Conservation (phyloP, 2,329 filamentous ascomycete species). For the Sphaerulina musiva region DNA sequence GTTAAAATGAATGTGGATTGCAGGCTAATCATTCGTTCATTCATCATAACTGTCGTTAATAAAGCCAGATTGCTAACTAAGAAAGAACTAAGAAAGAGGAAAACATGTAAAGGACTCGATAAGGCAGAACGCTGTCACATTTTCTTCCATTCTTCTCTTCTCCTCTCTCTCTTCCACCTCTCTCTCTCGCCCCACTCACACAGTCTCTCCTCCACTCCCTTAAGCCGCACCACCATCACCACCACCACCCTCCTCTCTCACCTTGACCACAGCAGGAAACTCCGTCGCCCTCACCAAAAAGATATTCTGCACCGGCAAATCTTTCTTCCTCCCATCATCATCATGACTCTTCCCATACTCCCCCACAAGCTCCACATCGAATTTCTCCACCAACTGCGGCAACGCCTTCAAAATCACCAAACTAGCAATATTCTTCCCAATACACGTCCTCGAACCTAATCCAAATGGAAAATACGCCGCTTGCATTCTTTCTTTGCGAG, state of each 20-base stretch:
- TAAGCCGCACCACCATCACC: too few species aligned
- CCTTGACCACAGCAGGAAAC: slow-evolving; percentile 6
- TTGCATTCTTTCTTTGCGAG: not conserved
- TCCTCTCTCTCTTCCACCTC: too few species aligned
- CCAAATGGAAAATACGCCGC: slow-evolving; percentile 12
- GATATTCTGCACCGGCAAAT: slow-evolving; percentile 8
- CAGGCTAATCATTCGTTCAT: too few species aligned
- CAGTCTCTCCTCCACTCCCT: too few species aligned
- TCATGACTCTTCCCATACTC: not conserved
- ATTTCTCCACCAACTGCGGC: slow-evolving; percentile 4
- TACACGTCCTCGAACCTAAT: slow-evolving; percentile 9
- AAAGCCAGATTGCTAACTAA: too few species aligned
- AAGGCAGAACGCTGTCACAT: too few species aligned
- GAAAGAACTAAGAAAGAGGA: too few species aligned
- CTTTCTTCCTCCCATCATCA: not conserved
- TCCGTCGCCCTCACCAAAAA: slow-evolving; percentile 7
- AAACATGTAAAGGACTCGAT: too few species aligned
- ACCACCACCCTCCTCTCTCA: not conserved
- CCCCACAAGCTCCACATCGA: slow-evolving; percentile 7
- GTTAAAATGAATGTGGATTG: too few species aligned
- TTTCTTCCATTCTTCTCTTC: too few species aligned
- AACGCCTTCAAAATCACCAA: slow-evolving; percentile 11
- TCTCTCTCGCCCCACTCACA: too few species aligned
- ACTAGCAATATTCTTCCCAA: slow-evolving; percentile 12
- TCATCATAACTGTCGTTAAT: too few species aligned